Evolutionary conservation across 2,329 filamentous ascomycete species (phyloP).

Genomic region (Alternaria sp.): DNA sequence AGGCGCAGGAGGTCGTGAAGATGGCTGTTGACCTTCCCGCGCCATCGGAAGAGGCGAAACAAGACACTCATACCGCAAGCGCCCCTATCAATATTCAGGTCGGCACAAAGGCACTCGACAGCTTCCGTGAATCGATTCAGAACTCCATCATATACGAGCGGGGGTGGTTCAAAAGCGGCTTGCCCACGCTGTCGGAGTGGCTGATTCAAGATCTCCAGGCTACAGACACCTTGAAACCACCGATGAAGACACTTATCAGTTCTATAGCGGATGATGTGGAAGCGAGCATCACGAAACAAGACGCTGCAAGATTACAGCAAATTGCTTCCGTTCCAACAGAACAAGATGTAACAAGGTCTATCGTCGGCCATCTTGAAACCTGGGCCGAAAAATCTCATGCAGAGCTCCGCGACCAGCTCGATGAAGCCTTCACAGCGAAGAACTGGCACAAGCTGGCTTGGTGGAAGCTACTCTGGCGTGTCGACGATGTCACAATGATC

Average conservation of each 20-base stretch:
- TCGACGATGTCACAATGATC: slow-evolving; percentile 89
- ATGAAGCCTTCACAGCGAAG: slow-evolving; percentile 76
- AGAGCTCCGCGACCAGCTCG: slow-evolving; percentile 82
- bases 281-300: slow-evolving; percentile 61
- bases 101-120: slow-evolving; percentile 69
- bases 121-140: slow-evolving; percentile 73
- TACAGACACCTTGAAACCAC: slow-evolving; percentile 65
- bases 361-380: slow-evolving; percentile 68
- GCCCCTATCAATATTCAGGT: slow-evolving; percentile 68
- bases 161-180: slow-evolving; percentile 75
- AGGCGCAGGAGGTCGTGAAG: slow-evolving; percentile 57
- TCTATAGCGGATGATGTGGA: slow-evolving; percentile 69
- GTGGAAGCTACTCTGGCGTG: slow-evolving; percentile 96
- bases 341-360: slow-evolving; percentile 54
- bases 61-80: slow-evolving; percentile 24
- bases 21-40: slow-evolving; percentile 65
- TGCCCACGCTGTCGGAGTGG: slow-evolving; percentile 73
- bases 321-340: slow-evolving; percentile 50
- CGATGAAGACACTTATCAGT: slow-evolving; percentile 70
- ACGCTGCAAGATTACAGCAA: slow-evolving; percentile 51
- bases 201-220: slow-evolving; percentile 54
- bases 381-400: slow-evolving; percentile 85
- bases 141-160: slow-evolving; percentile 77
- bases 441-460: slow-evolving; percentile 84
- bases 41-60: slow-evolving; percentile 49